A percentile compares a stretch with the other conserved stretches of the same genome.
These are phyloP conservation scores for Suillus cothurnatus DNA, from an alignment of 768 basidiomycete species.

Conservation along the genomic window DNA sequence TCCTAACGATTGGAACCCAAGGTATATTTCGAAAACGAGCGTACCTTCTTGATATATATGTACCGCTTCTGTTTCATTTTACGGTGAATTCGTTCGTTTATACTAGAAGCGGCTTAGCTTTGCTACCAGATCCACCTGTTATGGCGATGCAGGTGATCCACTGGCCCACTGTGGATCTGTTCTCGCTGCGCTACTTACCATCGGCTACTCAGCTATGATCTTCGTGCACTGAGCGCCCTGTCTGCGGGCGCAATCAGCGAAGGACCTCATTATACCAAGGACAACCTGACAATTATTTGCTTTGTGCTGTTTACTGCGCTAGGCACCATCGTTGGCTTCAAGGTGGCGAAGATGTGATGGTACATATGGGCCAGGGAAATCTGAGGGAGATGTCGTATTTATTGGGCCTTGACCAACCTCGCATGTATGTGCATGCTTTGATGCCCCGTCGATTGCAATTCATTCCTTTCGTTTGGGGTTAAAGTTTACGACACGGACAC, in stretches of 20 bases:
- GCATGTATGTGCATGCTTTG: not conserved
- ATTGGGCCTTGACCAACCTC: not conserved
- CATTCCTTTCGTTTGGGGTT: not conserved
- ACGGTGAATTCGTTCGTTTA: slow-evolving; percentile 9
- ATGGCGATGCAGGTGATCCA: not conserved
- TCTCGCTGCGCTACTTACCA: slow-evolving; percentile 64
- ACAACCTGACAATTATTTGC: slow-evolving; percentile 78
- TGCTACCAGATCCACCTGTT: slow-evolving; percentile 20
- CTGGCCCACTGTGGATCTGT: too few species aligned
- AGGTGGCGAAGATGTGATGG: slow-evolving; percentile 53
- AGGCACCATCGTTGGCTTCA: slow-evolving; percentile 71
- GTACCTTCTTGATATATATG: slow-evolving; percentile 81
- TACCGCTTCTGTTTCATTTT: slow-evolving; percentile 34
- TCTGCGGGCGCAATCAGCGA: slow-evolving; percentile 68
- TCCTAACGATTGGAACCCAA: slow-evolving; percentile 83
- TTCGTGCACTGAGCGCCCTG: slow-evolving; percentile 74
- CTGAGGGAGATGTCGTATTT: not conserved
- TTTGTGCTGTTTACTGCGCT: slow-evolving; percentile 68
- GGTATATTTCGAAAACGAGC: slow-evolving; percentile 93
- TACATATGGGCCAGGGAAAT: not conserved
- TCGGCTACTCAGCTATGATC: slow-evolving; percentile 81
- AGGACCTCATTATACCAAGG: slow-evolving; percentile 56
- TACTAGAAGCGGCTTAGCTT: slow-evolving; percentile 85
- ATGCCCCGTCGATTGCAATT: not conserved
- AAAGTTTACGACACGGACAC: not conserved